Evolutionary conservation across 139 green algal species (phyloP), one percentile per base, ranked within the genome.

Genomic region (Chlamydomonas incerta): DNA sequence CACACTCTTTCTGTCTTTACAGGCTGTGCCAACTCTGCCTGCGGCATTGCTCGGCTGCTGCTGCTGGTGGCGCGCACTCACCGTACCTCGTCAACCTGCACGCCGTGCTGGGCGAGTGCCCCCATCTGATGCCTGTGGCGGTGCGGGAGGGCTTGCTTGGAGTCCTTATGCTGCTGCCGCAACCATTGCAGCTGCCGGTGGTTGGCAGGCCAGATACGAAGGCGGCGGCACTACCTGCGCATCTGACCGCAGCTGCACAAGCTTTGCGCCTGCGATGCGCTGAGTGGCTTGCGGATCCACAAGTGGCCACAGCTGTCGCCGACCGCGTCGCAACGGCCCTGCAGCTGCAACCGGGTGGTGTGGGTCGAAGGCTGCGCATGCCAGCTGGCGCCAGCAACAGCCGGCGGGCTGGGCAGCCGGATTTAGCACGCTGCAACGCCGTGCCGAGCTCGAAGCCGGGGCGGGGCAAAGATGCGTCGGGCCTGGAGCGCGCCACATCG

Each of bases 21-120:
- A 62, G 55, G 72, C 47, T 50, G 41, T 8, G 5, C 41, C 41
- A 50, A 8, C 41, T 50, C 41, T 50, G 41, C 8, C 41, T 50
- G 41, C 41, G 21, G 47, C 47, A 46, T 0, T n/a, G 29, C 8
- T 0, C 29, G 29, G 13, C 37, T 23, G 24, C 24, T 46, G 10
- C 72, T 14, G 1, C 52, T 11, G 20, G 52, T 31, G 20, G 17
- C 31, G 33, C 34, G 3, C 76, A 15, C 11, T 14, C 68, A 1
- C 33, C 21, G 13, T 84, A 84, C 77, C 65, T 84, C 18, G 63
- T 65, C 46, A 47, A 46, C 41, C 77, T 84, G 29, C 9, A 46
- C n/a, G 29, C 41, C 35, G 29, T 15, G 20, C 29, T 84, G 29
- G n/a, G 5, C 6, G 3, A 47, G 0, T 74, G 46, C 37, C 65